These are phyloP conservation scores for Celoporthe dispersa DNA, from an alignment of 2,329 filamentous ascomycete species.

Conservation along the genomic window DNA sequence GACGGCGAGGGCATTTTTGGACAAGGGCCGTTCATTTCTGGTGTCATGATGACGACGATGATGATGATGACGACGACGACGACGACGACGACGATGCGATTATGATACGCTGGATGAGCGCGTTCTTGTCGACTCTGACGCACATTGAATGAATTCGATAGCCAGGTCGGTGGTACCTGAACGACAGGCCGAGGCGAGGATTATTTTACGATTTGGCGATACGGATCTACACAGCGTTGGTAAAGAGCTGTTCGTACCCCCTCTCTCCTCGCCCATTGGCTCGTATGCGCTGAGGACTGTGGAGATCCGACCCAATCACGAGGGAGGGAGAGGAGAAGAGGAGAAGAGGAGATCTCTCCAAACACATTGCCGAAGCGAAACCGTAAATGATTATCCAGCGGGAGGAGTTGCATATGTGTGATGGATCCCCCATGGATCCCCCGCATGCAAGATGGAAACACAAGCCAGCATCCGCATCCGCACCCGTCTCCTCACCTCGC, in stretches of 20 bases:
- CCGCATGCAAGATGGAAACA: neutral
- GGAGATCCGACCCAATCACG: constrained; percentile 2
- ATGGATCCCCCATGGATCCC: neutral
- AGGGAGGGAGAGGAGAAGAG: too few species aligned
- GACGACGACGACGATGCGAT: neutral
- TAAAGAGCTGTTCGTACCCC: neutral
- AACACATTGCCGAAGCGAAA: neutral
- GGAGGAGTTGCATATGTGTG: neutral
- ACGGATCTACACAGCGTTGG: neutral
- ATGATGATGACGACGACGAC: neutral
- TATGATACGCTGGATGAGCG: neutral
- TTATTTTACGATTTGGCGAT: neutral
- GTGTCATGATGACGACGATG: neutral
- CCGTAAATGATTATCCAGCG: neutral
- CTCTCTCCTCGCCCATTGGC: neutral
- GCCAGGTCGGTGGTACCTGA: neutral
- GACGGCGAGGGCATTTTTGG: neutral
- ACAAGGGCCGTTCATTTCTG: neutral
- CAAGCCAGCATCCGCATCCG: too few species aligned
- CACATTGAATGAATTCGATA: neutral
- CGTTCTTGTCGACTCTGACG: neutral
- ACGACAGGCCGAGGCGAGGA: neutral
- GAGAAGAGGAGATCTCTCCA: neutral
- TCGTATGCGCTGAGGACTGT: neutral
- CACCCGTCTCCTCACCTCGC: neutral